These are phyloP conservation scores for Cercospora nicotianae DNA, from an alignment of 2,329 filamentous ascomycete genomes.

Conservation along the genomic window DNA sequence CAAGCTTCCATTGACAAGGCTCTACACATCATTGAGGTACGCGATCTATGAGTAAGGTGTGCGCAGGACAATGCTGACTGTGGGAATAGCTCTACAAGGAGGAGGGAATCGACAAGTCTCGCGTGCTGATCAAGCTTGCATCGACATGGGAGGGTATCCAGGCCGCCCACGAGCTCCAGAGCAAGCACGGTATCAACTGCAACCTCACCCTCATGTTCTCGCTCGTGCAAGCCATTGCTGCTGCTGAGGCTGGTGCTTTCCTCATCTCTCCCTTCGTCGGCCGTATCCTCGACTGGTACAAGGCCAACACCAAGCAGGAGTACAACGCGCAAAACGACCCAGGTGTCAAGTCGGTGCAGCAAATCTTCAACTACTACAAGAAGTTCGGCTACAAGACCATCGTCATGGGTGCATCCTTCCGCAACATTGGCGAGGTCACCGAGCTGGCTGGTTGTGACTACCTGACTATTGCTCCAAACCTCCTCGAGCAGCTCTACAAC, in stretches of 20 bases:
- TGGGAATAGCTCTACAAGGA: constrained; percentile 80
- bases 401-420: constrained; percentile 99
- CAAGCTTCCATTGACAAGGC: constrained; percentile 92
- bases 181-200: constrained; percentile 93
- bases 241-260: constrained; percentile 91
- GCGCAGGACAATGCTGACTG: constrained; percentile 30
- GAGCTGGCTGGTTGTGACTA: constrained; percentile 98
- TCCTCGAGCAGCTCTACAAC: constrained; percentile 92
- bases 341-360: constrained; percentile 88
- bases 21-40: constrained; percentile 90
- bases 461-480: constrained; percentile 92
- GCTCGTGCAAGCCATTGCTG: constrained; percentile 86
- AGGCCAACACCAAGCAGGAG: constrained; percentile 91
- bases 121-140: constrained; percentile 96
- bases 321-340: constrained; percentile 89
- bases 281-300: constrained; percentile 99
- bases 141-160: constrained; percentile 99
- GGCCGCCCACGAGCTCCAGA: constrained; percentile 94
- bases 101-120: constrained; percentile 87
- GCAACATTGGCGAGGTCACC: constrained; percentile 93
- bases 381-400: constrained; percentile 99
- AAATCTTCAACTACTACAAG: constrained; percentile 99
- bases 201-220: constrained; percentile 99
- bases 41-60: not conserved
- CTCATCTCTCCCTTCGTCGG: constrained; percentile 99